Evolutionary conservation across 768 basidiomycete genomes (phyloP).

Genomic region (Fibroporia radiculosa): DNA sequence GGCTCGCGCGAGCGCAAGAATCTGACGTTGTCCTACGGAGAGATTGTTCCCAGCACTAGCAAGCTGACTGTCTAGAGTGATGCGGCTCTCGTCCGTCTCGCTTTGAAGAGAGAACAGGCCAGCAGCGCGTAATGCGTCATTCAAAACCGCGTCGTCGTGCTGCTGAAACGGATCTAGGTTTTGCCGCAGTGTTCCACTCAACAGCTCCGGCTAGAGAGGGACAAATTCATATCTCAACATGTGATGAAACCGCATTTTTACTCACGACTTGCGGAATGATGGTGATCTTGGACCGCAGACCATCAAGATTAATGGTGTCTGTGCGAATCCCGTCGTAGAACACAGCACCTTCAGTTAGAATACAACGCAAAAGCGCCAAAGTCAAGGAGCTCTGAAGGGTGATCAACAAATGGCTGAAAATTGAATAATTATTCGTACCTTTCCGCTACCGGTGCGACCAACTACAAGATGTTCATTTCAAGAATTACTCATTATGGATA

Average conservation of each 20-base stretch:
- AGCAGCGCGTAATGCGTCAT: conserved; percentile 40
- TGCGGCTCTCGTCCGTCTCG: conserved; percentile 25
- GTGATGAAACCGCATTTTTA: conserved; percentile 10
- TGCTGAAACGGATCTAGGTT: conserved; percentile 55
- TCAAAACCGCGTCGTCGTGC: conserved; percentile 43
- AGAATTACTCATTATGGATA: neutral
- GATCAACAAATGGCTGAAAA: neutral
- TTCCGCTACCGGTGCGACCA: conserved; percentile 53
- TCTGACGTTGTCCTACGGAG: conserved; percentile 52
- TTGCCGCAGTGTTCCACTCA: conserved; percentile 47
- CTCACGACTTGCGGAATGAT: conserved; percentile 45
- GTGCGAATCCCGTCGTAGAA: conserved; percentile 44
- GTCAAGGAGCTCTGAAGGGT: conserved; percentile 35
- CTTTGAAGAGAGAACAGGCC: conserved; percentile 36
- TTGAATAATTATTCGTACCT: conserved; percentile 18
- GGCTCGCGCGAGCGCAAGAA: conserved; percentile 52
- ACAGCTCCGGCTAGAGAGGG: conserved; percentile 35
- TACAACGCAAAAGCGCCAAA: conserved; percentile 46
- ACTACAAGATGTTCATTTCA: conserved; percentile 15
- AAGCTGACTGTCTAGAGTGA: conserved; percentile 39
- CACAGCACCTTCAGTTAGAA: conserved; percentile 45
- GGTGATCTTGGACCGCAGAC: conserved; percentile 45
- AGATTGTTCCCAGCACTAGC: conserved; percentile 38
- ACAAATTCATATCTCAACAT: neutral
- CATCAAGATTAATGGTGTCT: conserved; percentile 42